Conservation (phyloP, 2,329 filamentous ascomycete species). For the Helotiales sp. region DNA sequence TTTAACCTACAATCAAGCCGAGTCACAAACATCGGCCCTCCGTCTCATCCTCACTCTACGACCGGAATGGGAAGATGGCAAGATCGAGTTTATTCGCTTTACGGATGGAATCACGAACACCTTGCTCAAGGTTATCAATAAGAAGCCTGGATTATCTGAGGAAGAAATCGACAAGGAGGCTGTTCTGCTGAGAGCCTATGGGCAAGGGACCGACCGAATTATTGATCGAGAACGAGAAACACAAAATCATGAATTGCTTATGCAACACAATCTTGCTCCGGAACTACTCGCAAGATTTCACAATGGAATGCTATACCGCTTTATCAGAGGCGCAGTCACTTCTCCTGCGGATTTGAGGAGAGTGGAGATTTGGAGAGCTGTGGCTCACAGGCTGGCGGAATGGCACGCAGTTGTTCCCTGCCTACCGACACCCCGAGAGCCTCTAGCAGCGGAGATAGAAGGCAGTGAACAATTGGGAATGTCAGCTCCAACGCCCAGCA, state of each 20-base stretch:
- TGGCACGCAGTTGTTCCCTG: slow-evolving; percentile 82
- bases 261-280: slow-evolving; percentile 80
- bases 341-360: slow-evolving; percentile 77
- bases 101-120: slow-evolving; percentile 99
- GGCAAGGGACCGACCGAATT: slow-evolving; percentile 88
- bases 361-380: slow-evolving; percentile 75
- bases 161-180: slow-evolving; percentile 81
- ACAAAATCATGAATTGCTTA: slow-evolving; percentile 81
- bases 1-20: slow-evolving; percentile 73
- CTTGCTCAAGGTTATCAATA: slow-evolving; percentile 75
- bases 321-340: slow-evolving; percentile 78
- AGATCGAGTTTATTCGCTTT: slow-evolving; percentile 84
- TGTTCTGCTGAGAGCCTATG: slow-evolving; percentile 88
- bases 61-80: slow-evolving; percentile 81
- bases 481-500: slow-evolving; percentile 31
- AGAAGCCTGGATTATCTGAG: slow-evolving; percentile 66
- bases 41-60: slow-evolving; percentile 76
- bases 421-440: slow-evolving; percentile 40
- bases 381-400: slow-evolving; percentile 81
- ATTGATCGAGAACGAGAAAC: slow-evolving; percentile 91
- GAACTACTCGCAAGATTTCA: slow-evolving; percentile 87
- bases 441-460: slow-evolving; percentile 37
- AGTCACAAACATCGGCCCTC: slow-evolving; percentile 77
- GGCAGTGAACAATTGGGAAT: slow-evolving; percentile 36
- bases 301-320: slow-evolving; percentile 95